A percentile compares a stretch with the other conserved stretches of the same genome.
Evolutionary conservation across 2,329 filamentous ascomycete species (phyloP).

Genomic region (Myrmaecium sp.): DNA sequence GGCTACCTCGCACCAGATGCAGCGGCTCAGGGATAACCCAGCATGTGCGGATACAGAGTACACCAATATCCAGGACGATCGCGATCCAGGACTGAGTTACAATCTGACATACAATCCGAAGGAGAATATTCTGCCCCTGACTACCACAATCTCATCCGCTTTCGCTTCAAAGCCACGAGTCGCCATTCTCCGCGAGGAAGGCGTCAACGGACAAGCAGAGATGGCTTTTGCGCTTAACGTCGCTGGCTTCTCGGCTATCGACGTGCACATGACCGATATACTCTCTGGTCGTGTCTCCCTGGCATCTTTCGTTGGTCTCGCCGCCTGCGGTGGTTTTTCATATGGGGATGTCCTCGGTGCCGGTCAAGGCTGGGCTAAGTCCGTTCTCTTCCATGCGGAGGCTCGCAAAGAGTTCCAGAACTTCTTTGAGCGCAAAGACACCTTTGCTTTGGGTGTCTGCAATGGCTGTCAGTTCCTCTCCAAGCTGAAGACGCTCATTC

Average conservation of each 20-base stretch:
- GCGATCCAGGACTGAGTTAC: conserved; percentile 71
- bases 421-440: conserved; percentile 80
- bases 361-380: conserved; percentile 93
- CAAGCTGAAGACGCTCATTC: conserved; percentile 66
- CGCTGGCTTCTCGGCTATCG: conserved; percentile 79
- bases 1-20: conserved; percentile 78
- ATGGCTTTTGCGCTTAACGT: conserved; percentile 93
- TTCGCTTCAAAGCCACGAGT: conserved; percentile 56
- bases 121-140: conserved; percentile 57
- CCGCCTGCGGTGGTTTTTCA: conserved; percentile 92
- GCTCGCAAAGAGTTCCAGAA: conserved; percentile 60
- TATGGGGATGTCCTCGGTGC: conserved; percentile 86
- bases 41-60: conserved; percentile 74
- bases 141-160: conserved; percentile 41
- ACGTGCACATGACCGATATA: conserved; percentile 91
- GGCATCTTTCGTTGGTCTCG: conserved; percentile 68
- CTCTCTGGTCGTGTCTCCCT: conserved; percentile 67
- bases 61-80: conserved; percentile 52
- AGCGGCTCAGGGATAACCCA: conserved; percentile 77
- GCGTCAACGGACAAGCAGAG: conserved; percentile 89
- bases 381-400: conserved; percentile 65
- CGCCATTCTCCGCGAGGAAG: conserved; percentile 86
- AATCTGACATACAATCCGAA: conserved; percentile 64
- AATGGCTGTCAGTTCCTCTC: conserved; percentile 95
- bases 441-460: conserved; percentile 86